These are phyloP conservation scores for Cicer judaicum DNA, from an alignment of 306 rosid genomes.

Conservation along the genomic window DNA sequence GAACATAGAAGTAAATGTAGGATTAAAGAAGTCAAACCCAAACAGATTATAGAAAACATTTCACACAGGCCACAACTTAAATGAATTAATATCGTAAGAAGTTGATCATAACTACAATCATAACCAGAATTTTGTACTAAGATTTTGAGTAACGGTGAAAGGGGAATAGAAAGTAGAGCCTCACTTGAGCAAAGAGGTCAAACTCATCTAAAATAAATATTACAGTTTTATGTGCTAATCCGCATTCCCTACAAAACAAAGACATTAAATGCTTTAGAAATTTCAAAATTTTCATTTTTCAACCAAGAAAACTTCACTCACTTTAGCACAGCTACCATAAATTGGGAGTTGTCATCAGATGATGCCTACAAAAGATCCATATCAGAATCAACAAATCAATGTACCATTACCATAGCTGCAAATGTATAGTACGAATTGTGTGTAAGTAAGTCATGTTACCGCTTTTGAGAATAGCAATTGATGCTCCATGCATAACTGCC, in stretches of 20 bases:
- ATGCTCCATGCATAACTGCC: slow-evolving; percentile 88
- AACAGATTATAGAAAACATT: slow-evolving; percentile 16
- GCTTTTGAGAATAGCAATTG: slow-evolving; percentile 79
- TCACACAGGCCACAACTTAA: slow-evolving; percentile 25
- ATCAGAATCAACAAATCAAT: slow-evolving; percentile 42
- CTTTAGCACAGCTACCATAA: slow-evolving; percentile 90
- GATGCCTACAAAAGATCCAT: slow-evolving; percentile 74
- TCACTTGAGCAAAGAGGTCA: slow-evolving; percentile 95
- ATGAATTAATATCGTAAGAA: slow-evolving; percentile 10
- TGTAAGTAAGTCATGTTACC: slow-evolving; percentile 55
- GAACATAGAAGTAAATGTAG: slow-evolving; percentile 25
- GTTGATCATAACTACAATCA: slow-evolving; percentile 23
- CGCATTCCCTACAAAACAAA: slow-evolving; percentile 80
- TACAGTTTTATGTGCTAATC: slow-evolving; percentile 89
- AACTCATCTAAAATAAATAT: slow-evolving; percentile 87
- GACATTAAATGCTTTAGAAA: slow-evolving; percentile 37
- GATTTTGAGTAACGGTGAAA: slow-evolving; percentile 41
- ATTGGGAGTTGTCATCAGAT: slow-evolving; percentile 89
- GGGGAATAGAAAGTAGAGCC: slow-evolving; percentile 35
- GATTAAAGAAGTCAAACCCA: slow-evolving; percentile 38
- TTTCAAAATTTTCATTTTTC: slow-evolving; percentile 1
- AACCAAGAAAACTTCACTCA: slow-evolving; percentile 51
- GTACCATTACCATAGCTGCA: background rate
- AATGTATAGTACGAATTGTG: slow-evolving; percentile 15
- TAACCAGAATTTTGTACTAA: slow-evolving; percentile 24